Base-by-base conservation (phyloP, 495 filamentous ascomycete genomes). In the Mytilinidion resinicola region DNA sequence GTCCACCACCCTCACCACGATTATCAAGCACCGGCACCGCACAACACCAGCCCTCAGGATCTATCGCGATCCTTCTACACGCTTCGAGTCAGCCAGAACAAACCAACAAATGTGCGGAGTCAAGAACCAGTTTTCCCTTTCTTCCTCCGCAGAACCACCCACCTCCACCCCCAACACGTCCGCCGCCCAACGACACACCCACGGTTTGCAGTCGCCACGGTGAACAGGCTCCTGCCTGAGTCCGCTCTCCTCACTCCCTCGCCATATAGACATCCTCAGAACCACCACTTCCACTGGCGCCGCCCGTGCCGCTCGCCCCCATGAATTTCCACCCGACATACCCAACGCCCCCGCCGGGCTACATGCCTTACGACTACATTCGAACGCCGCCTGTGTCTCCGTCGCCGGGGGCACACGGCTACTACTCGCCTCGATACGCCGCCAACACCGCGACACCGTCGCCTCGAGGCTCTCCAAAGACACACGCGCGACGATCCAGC, bases 341-440 rank as follows among this genome's bases (percentile, higher is more conserved):
- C 58, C 64, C 70, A 21, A 65, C 60, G 33, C 67, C 67, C 47
- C 64, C 69, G 11, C 68, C 70, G 25, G 57, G 61, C 55, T 71
- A 71, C 55, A 59, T 66, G 57, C 57, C 61, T 53, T 68, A 63
- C 65, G 69, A 72, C 52, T 70, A 69, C 56, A 56, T 55, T 35
- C 67, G 68, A 51, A 69, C 71, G 44, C 69, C 71, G 39, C 67
- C 67, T 9, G 65, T 71, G 54, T 70, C 72, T 51, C 69, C 69
- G 10, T 61, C 64, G 9, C 56, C 56, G 21, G 63, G 63, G 19
- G 50, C 60, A 39, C 55, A 67, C 50, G 56, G 56, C 39, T 72
- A 72, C 66, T 71, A 71, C 68, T 74, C 70, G 9, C 67, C 72
- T 15, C 63, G 70, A 21, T 64, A 73, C 53, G 62, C 59, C 11